These are phyloP conservation scores for Eutypella sp. DNA, from an alignment of 2,329 filamentous ascomycete genomes.

Conservation along the genomic window DNA sequence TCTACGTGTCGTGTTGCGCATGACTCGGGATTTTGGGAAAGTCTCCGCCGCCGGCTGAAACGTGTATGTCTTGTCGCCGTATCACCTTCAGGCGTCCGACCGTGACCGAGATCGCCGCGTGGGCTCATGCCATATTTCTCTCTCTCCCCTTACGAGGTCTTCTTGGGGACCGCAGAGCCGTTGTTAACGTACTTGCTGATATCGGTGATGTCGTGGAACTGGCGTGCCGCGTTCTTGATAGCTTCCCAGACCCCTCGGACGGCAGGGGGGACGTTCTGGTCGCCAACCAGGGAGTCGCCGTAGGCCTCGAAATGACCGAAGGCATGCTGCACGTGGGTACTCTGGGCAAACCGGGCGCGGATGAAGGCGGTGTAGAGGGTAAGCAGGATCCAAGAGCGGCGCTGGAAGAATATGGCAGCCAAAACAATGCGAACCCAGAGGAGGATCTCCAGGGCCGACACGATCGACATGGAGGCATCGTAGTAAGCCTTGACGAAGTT, in stretches of 20 bases:
- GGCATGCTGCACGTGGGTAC: constrained; percentile 82
- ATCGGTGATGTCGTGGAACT: constrained; percentile 77
- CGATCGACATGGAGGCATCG: constrained; percentile 89
- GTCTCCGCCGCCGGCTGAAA: constrained; percentile 4
- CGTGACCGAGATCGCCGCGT: constrained; percentile 5
- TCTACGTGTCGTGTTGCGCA: too few species aligned
- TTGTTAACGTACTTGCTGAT: constrained; percentile 62
- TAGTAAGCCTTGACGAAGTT: constrained; percentile 98
- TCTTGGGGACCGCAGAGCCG: constrained; percentile 57
- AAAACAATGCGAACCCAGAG: constrained; percentile 81
- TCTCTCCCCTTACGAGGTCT: constrained; percentile 48
- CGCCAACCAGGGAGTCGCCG: constrained; percentile 75
- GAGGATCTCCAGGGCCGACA: constrained; percentile 80
- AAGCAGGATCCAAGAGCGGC: constrained; percentile 85
- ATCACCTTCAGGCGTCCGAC: constrained; percentile 16
- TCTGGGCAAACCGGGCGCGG: constrained; percentile 84
- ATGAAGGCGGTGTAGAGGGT: constrained; percentile 86
- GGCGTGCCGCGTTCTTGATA: constrained; percentile 66
- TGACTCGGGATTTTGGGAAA: neutral
- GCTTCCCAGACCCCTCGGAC: constrained; percentile 75
- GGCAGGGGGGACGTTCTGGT: constrained; percentile 79
- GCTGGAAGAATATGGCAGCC: constrained; percentile 80
- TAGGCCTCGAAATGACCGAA: constrained; percentile 68
- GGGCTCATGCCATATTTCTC: neutral
- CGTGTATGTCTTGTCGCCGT: constrained; percentile 11